Percentiles rank a stretch among this genome's conserved stretches.
These are phyloP conservation scores for Populus hybrid DNA, from an alignment of 441 rosid genomes.

Conservation along the genomic window DNA sequence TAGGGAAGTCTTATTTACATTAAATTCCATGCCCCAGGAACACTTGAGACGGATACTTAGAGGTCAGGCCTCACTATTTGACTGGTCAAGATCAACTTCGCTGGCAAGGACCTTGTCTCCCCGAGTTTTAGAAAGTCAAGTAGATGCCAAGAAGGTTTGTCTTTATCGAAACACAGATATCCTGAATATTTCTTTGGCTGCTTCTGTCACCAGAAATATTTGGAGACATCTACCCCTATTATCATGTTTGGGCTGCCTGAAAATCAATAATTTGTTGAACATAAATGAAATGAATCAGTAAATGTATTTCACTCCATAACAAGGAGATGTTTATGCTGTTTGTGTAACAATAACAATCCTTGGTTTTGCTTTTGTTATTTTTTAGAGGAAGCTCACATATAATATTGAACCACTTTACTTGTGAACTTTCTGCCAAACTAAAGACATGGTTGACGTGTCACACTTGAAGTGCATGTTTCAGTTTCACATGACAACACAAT, in stretches of 20 bases:
- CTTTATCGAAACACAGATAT: neutral
- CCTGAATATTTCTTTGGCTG: neutral
- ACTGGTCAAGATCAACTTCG: conserved; percentile 95
- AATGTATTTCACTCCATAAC: neutral
- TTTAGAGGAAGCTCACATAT: neutral
- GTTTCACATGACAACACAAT: neutral
- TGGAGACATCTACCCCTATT: neutral
- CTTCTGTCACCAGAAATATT: neutral
- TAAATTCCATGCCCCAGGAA: conserved; percentile 47
- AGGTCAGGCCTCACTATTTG: conserved; percentile 94
- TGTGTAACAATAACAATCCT: neutral
- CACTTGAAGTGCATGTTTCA: neutral
- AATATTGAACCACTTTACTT: neutral
- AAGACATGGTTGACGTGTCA: neutral
- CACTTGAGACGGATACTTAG: conserved; percentile 92
- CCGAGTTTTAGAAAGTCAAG: conserved; percentile 91
- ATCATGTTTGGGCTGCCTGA: neutral
- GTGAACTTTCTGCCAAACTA: neutral
- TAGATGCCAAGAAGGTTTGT: conserved; percentile 91
- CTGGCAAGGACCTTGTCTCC: conserved; percentile 96
- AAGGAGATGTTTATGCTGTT: neutral
- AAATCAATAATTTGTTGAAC: neutral
- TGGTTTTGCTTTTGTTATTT: neutral
- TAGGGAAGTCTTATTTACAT: neutral
- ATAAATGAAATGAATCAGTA: neutral